Conservation (phyloP, 495 filamentous ascomycete genomes). For the Penicillium waksmanii region DNA sequence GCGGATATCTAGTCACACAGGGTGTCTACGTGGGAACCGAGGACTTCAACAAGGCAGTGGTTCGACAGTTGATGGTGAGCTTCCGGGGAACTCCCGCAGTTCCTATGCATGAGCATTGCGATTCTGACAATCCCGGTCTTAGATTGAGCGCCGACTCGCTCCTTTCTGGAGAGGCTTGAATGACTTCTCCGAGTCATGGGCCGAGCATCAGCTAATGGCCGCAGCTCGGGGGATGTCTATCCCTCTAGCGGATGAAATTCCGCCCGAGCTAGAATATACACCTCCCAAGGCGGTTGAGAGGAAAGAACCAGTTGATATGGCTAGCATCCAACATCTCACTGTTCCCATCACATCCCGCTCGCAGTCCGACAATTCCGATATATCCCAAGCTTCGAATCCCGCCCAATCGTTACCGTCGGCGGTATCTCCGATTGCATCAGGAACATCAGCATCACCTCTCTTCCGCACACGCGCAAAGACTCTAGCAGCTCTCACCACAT, state of each 20-base stretch:
- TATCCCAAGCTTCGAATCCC: slow-evolving; percentile 50
- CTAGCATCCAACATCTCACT: slow-evolving; percentile 66
- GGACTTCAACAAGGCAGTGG: slow-evolving; percentile 88
- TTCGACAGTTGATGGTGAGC: slow-evolving; percentile 88
- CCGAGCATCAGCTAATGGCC: slow-evolving; percentile 90
- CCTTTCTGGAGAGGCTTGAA: slow-evolving; percentile 95
- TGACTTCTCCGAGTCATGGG: slow-evolving; percentile 87
- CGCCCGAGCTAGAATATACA: slow-evolving; percentile 63
- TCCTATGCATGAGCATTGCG: neutral
- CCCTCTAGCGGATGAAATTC: slow-evolving; percentile 80
- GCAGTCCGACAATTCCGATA: slow-evolving; percentile 75
- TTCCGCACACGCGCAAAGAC: slow-evolving; percentile 79
- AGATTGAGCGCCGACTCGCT: slow-evolving; percentile 91
- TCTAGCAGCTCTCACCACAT: slow-evolving; percentile 77
- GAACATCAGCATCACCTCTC: slow-evolving; percentile 65
- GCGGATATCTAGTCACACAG: slow-evolving; percentile 91
- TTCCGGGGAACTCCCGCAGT: neutral
- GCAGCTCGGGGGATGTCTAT: slow-evolving; percentile 85
- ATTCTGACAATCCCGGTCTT: slow-evolving; percentile 7
- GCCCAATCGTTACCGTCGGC: slow-evolving; percentile 55
- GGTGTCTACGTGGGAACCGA: slow-evolving; percentile 90
- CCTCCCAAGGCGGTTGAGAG: slow-evolving; percentile 44
- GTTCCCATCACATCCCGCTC: slow-evolving; percentile 77
- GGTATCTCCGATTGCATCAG: slow-evolving; percentile 54
- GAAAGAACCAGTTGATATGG: slow-evolving; percentile 41